phyloP scores from a whole-genome alignment of 2,329 filamentous ascomycete genomes.

The Pyrenophora seminiperda region DNA sequence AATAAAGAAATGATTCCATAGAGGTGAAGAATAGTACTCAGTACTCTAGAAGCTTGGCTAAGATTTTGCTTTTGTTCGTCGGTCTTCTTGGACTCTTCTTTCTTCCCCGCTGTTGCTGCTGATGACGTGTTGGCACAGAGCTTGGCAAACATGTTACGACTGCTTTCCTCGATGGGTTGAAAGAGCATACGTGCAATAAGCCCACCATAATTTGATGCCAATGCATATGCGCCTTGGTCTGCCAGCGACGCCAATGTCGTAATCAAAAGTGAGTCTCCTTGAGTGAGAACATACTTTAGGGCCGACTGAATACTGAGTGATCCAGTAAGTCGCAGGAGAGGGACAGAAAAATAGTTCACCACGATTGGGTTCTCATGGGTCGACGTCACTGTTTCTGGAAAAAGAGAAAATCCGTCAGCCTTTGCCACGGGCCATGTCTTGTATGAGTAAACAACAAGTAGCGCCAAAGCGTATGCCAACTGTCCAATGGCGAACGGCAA shows the following conservation, averaged over 20 bases:
- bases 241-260: constrained; percentile 74
- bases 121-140: constrained; percentile 60
- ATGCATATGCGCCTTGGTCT: constrained; percentile 87
- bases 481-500: constrained; percentile 91
- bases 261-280: constrained; percentile 90
- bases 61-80: constrained; percentile 33
- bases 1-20: constrained; percentile 77
- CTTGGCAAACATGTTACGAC: constrained; percentile 85
- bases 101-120: constrained; percentile 16
- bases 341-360: constrained; percentile 63
- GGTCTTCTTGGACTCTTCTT: constrained; percentile 4
- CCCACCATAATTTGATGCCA: constrained; percentile 91
- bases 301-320: constrained; percentile 86
- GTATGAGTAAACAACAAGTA: constrained; percentile 73
- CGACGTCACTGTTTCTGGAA: constrained; percentile 54
- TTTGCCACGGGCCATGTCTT: constrained; percentile 64
- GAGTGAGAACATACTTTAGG: constrained; percentile 91
- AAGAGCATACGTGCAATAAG: constrained; percentile 87
- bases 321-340: constrained; percentile 73
- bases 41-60: constrained; percentile 55
- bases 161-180: constrained; percentile 94
- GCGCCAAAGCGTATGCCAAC: constrained; percentile 70
- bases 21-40: constrained; percentile 68
- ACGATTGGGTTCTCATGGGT: constrained; percentile 34
- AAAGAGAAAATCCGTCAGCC: constrained; percentile 69